Evolutionary conservation across 805 yeast genomes (phyloP), one percentile per base, ranked within the genome.

Genomic region (Danielia reshetovae): DNA sequence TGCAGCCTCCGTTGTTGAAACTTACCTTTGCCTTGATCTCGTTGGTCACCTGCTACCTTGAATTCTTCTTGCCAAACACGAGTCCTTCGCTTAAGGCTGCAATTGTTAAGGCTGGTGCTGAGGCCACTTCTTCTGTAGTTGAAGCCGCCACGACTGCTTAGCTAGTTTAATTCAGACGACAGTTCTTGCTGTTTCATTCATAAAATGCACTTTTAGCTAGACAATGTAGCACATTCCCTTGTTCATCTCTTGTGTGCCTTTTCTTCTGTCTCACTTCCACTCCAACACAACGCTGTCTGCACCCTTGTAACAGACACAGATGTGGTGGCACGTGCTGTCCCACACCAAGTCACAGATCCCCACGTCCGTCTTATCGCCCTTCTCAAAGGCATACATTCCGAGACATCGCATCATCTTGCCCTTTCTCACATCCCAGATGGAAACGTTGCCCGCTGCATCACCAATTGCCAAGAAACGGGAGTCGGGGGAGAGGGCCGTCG

Each of bases 401-500:
- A 19, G 22, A 19, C 22, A 19, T 7, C 22, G 22, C 9, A 19
- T 7, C 22, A 9, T 19, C 9, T 19, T 19, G 9, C 22, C 22
- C 9, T 9, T 19, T 7, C 22, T 39, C 1, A 75, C 46, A 39
- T 72, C 70, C 72, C 81, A 79, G 0, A 83, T 50, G 8, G 72
- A 56, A 3, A 83, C 65, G 17, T 65, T 64, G 0, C 90, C 88
- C 25, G 75, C 75, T 35, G 75, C 73, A 26, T 81, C 85, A 1
- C 86, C 94, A 2, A 82, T 62, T 1, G 79, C 87, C 18, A 80
- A 55, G 46, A 59, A 66, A 9, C 59, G 51, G 29, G 56, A 54
- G 49, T 75, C 65, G 0, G 75, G 72, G 0, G 87, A 76, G 6
- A 83, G 40, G 1, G 65, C 55, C 2, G 79, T 77, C 13, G 63